Percentiles rank a stretch among this genome's conserved stretches.
Evolutionary conservation across 352 stramenopile genomes (phyloP).

Genomic region (Pilasporangium apinafurcum): DNA sequence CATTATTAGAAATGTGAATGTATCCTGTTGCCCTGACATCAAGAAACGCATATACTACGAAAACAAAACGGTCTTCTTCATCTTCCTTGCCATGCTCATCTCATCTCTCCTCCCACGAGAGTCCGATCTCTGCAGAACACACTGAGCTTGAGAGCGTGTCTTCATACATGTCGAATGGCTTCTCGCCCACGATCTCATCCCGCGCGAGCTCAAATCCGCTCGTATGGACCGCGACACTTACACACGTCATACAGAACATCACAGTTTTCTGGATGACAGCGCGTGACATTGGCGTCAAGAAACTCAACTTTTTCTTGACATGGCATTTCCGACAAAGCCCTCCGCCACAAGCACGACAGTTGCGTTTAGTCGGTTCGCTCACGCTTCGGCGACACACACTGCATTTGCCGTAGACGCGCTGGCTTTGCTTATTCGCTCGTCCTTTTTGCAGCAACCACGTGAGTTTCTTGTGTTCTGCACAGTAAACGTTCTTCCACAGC

Average conservation of each 20-base stretch:
- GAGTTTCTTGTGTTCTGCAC: conserved; percentile 7
- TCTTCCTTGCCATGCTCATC: too few relatives aligned
- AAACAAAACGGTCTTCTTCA: too few relatives aligned
- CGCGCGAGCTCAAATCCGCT: conserved; percentile 17
- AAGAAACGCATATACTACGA: too few relatives aligned
- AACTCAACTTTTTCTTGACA: conserved; percentile 6
- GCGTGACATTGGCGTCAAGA: not conserved
- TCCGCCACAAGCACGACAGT: too few relatives aligned
- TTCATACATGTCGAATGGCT: conserved; percentile 14
- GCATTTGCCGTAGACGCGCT: too few relatives aligned
- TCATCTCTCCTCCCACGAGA: too few relatives aligned
- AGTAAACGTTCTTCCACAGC: conserved; percentile 3
- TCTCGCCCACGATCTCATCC: conserved; percentile 12
- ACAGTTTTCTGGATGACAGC: conserved; percentile 11
- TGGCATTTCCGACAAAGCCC: conserved; percentile 3
- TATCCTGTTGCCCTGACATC: too few relatives aligned
- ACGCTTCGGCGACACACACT: too few relatives aligned
- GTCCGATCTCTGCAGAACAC: too few relatives aligned
- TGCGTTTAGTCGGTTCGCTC: too few relatives aligned
- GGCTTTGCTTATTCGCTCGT: not conserved
- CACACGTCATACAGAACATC: conserved; percentile 20
- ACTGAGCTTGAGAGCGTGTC: too few relatives aligned
- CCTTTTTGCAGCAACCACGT: conserved; percentile 4
- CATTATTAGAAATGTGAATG: too few relatives aligned
- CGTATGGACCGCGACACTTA: conserved; percentile 7